These are phyloP conservation scores for Colletotrichum camelliae DNA, from an alignment of 2,329 filamentous ascomycete genomes.

Conservation along the genomic window DNA sequence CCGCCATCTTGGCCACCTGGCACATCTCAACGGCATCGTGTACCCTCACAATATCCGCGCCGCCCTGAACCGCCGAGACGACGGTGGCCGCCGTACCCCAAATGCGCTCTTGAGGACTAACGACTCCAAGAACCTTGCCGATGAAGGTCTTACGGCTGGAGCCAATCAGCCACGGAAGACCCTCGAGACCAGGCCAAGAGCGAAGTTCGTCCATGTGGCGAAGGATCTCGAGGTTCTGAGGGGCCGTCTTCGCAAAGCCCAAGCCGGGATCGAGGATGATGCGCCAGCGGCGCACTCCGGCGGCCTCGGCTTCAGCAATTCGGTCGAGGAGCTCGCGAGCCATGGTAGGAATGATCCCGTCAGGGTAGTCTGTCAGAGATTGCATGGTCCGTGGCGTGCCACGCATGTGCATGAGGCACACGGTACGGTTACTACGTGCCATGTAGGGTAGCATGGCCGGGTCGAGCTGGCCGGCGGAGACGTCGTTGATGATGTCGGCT, in stretches of 20 bases:
- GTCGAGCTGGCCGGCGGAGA: slow-evolving; percentile 84
- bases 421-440: slow-evolving; percentile 77
- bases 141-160: slow-evolving; percentile 91
- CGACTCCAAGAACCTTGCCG: slow-evolving; percentile 78
- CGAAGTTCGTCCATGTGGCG: slow-evolving; percentile 69
- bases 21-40: slow-evolving; percentile 91
- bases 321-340: slow-evolving; percentile 72
- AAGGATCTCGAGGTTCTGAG: slow-evolving; percentile 84
- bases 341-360: slow-evolving; percentile 69
- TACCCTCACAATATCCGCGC: slow-evolving; percentile 90
- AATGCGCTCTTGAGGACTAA: slow-evolving; percentile 70
- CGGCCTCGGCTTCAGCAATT: slow-evolving; percentile 75
- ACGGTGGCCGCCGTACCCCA: slow-evolving; percentile 92
- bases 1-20: slow-evolving; percentile 83
- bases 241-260: slow-evolving; percentile 86
- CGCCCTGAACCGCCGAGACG: slow-evolving; percentile 82
- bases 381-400: slow-evolving; percentile 86
- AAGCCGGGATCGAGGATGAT: slow-evolving; percentile 94
- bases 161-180: slow-evolving; percentile 87
- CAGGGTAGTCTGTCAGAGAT: slow-evolving; percentile 69
- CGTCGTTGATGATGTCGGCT: slow-evolving; percentile 93
- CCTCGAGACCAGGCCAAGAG: slow-evolving; percentile 66
- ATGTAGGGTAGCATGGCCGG: slow-evolving; percentile 81
- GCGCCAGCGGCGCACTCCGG: slow-evolving; percentile 89
- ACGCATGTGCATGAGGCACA: slow-evolving; percentile 92